Evolutionary conservation across 2,329 filamentous ascomycete genomes (phyloP).

Genomic region (Colletotrichum endophyticum): DNA sequence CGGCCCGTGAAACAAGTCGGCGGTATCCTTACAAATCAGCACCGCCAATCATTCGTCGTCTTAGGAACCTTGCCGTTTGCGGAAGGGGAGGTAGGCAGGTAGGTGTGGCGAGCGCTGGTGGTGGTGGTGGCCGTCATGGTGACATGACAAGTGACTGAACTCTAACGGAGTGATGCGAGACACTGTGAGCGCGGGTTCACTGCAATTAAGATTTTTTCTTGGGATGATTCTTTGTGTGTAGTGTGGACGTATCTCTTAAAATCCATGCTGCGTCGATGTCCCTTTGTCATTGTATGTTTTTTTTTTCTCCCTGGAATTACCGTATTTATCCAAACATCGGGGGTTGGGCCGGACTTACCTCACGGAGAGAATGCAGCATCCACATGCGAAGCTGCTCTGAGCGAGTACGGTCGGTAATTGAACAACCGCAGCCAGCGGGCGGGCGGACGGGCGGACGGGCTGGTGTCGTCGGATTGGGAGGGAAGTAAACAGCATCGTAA

Average conservation of each 20-base stretch:
- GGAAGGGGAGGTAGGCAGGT: background rate
- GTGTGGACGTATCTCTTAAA: background rate
- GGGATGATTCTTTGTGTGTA: background rate
- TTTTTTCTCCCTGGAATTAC: background rate
- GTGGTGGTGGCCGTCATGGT: slow-evolving; percentile 1
- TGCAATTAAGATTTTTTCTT: background rate
- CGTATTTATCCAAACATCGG: background rate
- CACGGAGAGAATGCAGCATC: background rate
- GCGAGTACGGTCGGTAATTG: background rate
- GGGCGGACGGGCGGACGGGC: background rate
- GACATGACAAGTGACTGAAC: slow-evolving; percentile 20
- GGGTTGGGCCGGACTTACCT: background rate
- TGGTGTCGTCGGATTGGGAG: background rate
- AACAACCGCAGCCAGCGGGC: background rate
- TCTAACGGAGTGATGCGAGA: slow-evolving; percentile 14
- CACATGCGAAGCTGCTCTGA: background rate
- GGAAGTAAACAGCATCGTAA: background rate
- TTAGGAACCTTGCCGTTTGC: background rate
- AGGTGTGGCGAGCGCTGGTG: background rate
- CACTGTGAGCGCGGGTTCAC: background rate
- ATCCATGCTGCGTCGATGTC: background rate
- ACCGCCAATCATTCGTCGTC: background rate
- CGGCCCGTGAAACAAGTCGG: background rate
- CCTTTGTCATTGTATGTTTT: background rate
- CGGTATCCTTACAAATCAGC: background rate